A percentile compares a stretch with the other conserved stretches of the same genome.
Evolutionary conservation across 2,329 filamentous ascomycete species (phyloP).

Genomic region (Bipolaris zeicola): DNA sequence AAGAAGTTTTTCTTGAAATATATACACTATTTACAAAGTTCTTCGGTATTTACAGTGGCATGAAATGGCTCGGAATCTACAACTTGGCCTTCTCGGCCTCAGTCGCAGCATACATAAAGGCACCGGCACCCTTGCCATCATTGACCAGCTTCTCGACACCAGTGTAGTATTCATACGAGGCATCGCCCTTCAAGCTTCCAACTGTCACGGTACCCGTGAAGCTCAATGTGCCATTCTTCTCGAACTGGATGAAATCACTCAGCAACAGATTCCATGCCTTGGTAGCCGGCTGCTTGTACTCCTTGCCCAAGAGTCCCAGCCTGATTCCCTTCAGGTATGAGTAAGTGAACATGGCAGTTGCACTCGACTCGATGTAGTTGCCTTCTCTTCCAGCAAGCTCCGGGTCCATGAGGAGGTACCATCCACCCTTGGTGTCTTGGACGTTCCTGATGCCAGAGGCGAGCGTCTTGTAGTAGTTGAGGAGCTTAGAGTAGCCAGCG

Average conservation of each 20-base stretch:
- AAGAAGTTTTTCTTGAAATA: neutral
- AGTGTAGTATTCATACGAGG: constrained; percentile 56
- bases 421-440: constrained; percentile 57
- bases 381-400: constrained; percentile 52
- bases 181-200: constrained; percentile 57
- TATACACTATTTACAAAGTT: neutral
- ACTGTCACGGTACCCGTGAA: constrained; percentile 61
- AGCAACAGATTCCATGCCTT: constrained; percentile 55
- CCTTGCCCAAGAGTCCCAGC: constrained; percentile 38
- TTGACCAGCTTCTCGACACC: constrained; percentile 42
- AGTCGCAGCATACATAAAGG: constrained; percentile 48
- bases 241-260: constrained; percentile 54
- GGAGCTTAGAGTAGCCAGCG: constrained; percentile 45
- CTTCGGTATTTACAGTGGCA: constrained; percentile 8
- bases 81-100: constrained; percentile 37
- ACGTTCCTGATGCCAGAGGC: constrained; percentile 51
- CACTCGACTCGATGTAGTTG: constrained; percentile 67
- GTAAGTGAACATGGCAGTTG: constrained; percentile 58
- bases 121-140: constrained; percentile 51
- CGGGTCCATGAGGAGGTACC: constrained; percentile 64
- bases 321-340: constrained; percentile 45
- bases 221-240: constrained; percentile 55
- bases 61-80: neutral
- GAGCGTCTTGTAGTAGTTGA: constrained; percentile 50
- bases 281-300: constrained; percentile 48